A percentile compares a stretch with the other conserved stretches of the same genome.
Evolutionary conservation across 176 grass and related monocot species (phyloP).

Genomic region (Themeda triandra): DNA sequence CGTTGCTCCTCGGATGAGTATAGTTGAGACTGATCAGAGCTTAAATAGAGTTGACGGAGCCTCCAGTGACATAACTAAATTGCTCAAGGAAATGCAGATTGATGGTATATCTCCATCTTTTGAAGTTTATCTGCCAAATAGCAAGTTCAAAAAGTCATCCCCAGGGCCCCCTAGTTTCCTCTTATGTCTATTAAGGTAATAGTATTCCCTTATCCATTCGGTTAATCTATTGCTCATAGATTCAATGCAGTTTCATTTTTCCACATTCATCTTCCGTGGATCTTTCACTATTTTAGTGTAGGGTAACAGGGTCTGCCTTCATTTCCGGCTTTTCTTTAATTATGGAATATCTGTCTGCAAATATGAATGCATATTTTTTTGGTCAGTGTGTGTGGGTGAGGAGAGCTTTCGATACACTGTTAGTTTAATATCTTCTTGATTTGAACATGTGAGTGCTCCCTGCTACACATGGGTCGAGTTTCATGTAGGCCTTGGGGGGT

Average conservation of each 20-base stretch:
- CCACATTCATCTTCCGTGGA: neutral
- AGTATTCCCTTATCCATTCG: neutral
- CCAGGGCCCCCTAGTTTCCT: slow-evolving; percentile 63
- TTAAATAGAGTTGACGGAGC: neutral
- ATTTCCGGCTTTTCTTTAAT: neutral
- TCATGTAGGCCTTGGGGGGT: neutral
- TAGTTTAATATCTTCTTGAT: neutral
- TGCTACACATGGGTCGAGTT: neutral
- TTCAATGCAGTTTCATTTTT: neutral
- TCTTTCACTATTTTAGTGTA: neutral
- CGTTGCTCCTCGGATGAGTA: neutral
- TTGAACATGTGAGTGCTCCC: neutral
- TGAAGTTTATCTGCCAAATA: slow-evolving; percentile 75
- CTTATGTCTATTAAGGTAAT: slow-evolving; percentile 71
- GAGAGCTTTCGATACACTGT: neutral
- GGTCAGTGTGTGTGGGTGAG: too few relatives aligned
- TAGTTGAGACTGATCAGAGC: neutral
- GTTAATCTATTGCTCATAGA: slow-evolving; percentile 5
- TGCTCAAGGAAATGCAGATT: slow-evolving; percentile 52
- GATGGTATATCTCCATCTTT: slow-evolving; percentile 48
- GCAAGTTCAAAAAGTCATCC: slow-evolving; percentile 80
- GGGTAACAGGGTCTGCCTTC: neutral
- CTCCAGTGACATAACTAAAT: slow-evolving; percentile 35
- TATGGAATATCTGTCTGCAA: neutral
- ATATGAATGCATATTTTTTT: neutral